Base-by-base conservation (phyloP, 768 basidiomycete species). In the Grammothele lineata region DNA sequence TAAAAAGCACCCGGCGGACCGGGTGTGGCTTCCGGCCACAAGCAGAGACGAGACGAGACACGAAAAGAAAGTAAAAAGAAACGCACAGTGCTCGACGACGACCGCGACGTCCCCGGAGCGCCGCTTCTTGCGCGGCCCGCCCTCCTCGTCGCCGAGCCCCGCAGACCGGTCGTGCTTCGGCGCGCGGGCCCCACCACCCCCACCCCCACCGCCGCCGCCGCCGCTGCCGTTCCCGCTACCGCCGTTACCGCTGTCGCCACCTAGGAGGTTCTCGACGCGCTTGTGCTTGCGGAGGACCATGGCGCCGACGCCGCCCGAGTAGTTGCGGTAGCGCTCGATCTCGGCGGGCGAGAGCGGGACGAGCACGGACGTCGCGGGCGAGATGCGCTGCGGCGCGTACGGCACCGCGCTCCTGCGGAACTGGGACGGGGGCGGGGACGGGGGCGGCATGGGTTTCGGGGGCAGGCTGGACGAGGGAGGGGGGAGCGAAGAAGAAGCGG, bases 21-120 rank as follows among this genome's bases (percentile, higher is more conserved):
- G n/a, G n/a, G n/a, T n/a, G n/a, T n/a, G n/a, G n/a, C n/a, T n/a
- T n/a, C n/a, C n/a, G n/a, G n/a, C n/a, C n/a, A n/a, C n/a, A n/a
- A n/a, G n/a, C n/a, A n/a, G n/a, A n/a, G n/a, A n/a, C n/a, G n/a
- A n/a, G n/a, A n/a, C n/a, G n/a, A n/a, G n/a, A n/a, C n/a, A 30
- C 7, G 27, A 30, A 48, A 30, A 27, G 27, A 9, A 18, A 5
- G 18, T 1, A 15, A 37, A 15, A n/a, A 34, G 39, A 43, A n/a
- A 76, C 84, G 59, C 58, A 85, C 90, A 92, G 62, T 92, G 91
- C 32, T 85, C 67, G 15, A 86, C 78, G 30, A 92, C 86, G 38
- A 83, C 77, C 1, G 75, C 80, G 1, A 83, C 80, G 60, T 91
- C 87, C n/a, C 83, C 78, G 4, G 73, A 74, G 37, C 76, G 70